These are phyloP conservation scores for Exserohilum rostratum DNA, from an alignment of 2,329 filamentous ascomycete genomes.

Conservation along the genomic window DNA sequence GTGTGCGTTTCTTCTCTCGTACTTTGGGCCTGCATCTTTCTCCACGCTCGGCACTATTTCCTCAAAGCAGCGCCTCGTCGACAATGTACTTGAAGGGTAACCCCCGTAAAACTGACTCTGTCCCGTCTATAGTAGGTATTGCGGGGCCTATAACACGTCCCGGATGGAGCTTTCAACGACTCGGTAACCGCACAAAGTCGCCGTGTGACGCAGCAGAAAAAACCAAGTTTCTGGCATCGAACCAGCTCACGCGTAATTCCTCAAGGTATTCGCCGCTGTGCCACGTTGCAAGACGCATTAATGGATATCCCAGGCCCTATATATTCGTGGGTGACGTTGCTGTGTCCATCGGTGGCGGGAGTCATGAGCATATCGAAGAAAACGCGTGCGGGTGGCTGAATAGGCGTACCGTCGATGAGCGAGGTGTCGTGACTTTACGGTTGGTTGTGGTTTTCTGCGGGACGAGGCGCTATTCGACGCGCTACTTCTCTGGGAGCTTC, in stretches of 20 bases:
- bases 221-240: background rate
- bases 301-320: background rate
- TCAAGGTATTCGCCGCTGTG: background rate
- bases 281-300: background rate
- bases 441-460: background rate
- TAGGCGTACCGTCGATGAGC: background rate
- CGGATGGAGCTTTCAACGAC: too few relatives aligned
- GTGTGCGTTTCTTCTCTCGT: background rate
- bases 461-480: background rate
- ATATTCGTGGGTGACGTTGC: background rate
- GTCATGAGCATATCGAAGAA: background rate
- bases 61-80: background rate
- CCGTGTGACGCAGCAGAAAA: slow-evolving; percentile 1
- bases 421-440: background rate
- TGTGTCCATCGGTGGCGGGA: background rate
- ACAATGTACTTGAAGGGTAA: background rate
- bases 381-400: background rate
- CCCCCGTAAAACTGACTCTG: background rate
- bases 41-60: background rate
- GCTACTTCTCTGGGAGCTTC: background rate
- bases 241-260: background rate
- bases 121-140: background rate
- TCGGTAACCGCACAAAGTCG: background rate
- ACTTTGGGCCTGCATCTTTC: background rate
- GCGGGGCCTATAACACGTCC: background rate